Evolutionary conservation across 2,329 filamentous ascomycete genomes (phyloP).

Genomic region (Dothideomycetes sp.): DNA sequence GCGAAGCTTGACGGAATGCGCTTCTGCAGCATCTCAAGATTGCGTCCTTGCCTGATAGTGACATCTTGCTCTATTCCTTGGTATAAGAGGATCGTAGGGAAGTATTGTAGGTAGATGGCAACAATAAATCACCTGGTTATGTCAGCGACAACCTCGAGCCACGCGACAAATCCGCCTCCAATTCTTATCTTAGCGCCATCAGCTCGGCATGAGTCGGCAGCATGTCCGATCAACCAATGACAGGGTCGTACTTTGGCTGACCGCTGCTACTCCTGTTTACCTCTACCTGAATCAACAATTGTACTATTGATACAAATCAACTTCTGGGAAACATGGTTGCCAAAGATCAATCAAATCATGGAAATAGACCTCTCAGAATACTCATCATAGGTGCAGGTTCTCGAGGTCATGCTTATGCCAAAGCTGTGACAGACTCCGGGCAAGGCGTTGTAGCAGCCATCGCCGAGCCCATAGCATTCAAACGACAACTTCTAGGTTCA

Average conservation of each 20-base stretch:
- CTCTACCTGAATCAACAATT: too few relatives aligned
- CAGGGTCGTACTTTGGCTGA: too few relatives aligned
- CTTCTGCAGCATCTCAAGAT: constrained; percentile 8
- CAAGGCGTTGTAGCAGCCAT: constrained; percentile 65
- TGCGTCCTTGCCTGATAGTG: constrained; percentile 4
- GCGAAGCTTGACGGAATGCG: constrained; percentile 3
- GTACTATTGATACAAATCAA: too few relatives aligned
- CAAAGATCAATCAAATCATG: too few relatives aligned
- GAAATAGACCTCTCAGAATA: too few relatives aligned
- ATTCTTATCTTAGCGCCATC: too few relatives aligned
- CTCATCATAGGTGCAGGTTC: constrained; percentile 77
- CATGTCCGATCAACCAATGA: too few relatives aligned
- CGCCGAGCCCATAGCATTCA: constrained; percentile 71
- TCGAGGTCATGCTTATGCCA: constrained; percentile 65
- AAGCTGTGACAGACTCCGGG: constrained; percentile 54
- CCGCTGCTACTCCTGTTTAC: too few relatives aligned
- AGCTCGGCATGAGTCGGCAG: too few relatives aligned
- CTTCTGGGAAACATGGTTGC: too few relatives aligned
- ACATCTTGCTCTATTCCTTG: constrained; percentile 4
- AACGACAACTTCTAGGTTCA: constrained; percentile 60
- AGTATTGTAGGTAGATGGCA: background rate
- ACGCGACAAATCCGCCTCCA: background rate
- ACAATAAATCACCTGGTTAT: constrained; percentile 4
- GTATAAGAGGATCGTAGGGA: background rate
- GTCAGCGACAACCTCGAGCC: constrained; percentile 8